Base-by-base conservation (phyloP, 176 grass and related monocot genomes). In the Triticum aestivum region DNA sequence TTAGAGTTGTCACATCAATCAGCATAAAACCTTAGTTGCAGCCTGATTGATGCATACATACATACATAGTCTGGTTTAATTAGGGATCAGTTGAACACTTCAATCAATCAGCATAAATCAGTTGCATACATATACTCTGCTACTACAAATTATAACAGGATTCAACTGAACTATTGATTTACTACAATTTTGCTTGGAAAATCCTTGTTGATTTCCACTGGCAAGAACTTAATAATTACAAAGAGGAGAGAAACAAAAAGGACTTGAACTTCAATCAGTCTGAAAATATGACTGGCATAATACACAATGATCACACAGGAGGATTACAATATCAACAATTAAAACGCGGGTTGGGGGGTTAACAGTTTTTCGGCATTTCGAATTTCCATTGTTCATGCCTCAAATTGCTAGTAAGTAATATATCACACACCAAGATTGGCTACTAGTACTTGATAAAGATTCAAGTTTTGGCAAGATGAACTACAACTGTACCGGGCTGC, bases 381-480 rank as follows among this genome's bases (percentile, higher is more conserved):
- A 84, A 78, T 64, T 59, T 30, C n/a, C 15, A 18, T 47, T 47
- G 9, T 24, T 35, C 18, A 79, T 64, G 58, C 67, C 26, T 34
- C 61, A 34, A 85, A 64, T 56, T 67, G 78, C 59, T 77, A 63
- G 10, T 74, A 49, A 51, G 47, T 49, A 51, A 0, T 51, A 49
- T 75, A 74, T 35, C 83, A 70, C 68, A 89, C 73, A 42, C 75
- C 52, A 78, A 78, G 12, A 77, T 75, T 35, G 21, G 8, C 18
- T 77, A 88, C 24, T 44, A 3, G 21, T 47, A 77, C 39, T 42
- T 56, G 18, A 71, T 2, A 80, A 62, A 68, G 37, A 29, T 29
- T 59, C 27, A 77, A 75, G 45, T 62, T 69, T 79, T 83, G 72
- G 58, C 45, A 86, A 88, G 68, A 71, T 76, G 85, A 87, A 65